phyloP scores from a whole-genome alignment of 75 land plant species.

The Selaginella tamariscina region DNA sequence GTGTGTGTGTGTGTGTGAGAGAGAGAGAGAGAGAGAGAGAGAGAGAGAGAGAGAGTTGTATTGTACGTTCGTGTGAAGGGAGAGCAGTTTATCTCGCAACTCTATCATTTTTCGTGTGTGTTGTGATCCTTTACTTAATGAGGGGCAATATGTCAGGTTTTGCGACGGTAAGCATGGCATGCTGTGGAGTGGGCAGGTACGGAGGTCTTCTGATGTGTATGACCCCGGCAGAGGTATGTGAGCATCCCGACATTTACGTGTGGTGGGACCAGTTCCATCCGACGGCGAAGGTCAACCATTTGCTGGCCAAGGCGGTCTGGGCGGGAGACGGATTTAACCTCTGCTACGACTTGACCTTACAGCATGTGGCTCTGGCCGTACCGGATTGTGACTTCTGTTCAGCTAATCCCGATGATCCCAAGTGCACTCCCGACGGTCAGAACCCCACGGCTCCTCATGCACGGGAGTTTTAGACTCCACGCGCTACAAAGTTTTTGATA shows the following conservation, averaged over 20 bases:
- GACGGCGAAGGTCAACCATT: conserved; percentile 46
- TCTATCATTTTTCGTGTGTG: not conserved
- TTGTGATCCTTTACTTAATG: not conserved
- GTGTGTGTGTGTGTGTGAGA: no score
- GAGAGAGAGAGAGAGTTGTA: no score
- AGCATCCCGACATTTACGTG: conserved; percentile 41
- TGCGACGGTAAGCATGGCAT: conserved; percentile 39
- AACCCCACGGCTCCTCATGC: no score
- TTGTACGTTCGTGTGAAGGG: no score
- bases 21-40: no score
- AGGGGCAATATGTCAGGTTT: conserved; percentile 51
- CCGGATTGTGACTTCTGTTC: not conserved
- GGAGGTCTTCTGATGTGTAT: conserved; percentile 56
- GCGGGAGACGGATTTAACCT: conserved; percentile 25
- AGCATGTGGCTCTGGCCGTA: conserved; percentile 19
- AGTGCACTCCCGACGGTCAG: no score
- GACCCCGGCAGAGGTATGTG: conserved; percentile 44
- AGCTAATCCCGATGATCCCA: no score
- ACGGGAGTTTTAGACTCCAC: no score
- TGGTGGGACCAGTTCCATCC: conserved; percentile 88
- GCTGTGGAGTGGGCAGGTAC: conserved; percentile 66
- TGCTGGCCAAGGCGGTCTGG: conserved; percentile 57
- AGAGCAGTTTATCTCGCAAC: no score
- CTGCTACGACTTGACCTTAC: conserved; percentile 41
- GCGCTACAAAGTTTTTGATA: no score